phyloP scores from a whole-genome alignment of 139 green algal species.

The Picocystis salinarum region DNA sequence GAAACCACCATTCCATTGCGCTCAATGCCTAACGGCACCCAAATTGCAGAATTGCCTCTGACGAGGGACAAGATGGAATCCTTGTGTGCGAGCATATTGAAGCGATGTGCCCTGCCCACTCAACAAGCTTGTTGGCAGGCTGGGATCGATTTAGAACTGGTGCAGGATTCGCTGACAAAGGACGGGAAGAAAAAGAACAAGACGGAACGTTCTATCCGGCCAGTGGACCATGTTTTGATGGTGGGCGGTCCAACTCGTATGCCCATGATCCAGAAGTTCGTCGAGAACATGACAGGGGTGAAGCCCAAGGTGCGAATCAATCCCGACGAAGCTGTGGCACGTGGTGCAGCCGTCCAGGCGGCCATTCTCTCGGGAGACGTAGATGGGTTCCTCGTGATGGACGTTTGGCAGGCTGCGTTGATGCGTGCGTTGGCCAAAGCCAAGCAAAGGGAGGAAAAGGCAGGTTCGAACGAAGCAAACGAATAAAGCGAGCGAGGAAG shows the following conservation, averaged over 20 bases:
- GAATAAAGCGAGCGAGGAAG: too few relatives aligned
- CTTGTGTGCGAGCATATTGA: conserved; percentile 11
- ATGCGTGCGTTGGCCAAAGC: conserved; percentile 63
- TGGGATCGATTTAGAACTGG: too few relatives aligned
- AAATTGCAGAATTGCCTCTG: conserved; percentile 5
- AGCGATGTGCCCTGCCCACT: conserved; percentile 8
- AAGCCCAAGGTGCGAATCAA: conserved; percentile 94
- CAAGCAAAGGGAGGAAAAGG: too few relatives aligned
- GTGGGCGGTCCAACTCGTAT: conserved; percentile 94
- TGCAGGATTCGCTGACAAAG: background rate
- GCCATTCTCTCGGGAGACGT: too few relatives aligned
- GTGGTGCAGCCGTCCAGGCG: conserved; percentile 90
- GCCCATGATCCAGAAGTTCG: conserved; percentile 77
- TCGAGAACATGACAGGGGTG: conserved; percentile 74
- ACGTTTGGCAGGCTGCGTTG: conserved; percentile 50
- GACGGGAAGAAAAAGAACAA: background rate
- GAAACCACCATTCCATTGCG: background rate
- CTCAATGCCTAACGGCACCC: too few relatives aligned
- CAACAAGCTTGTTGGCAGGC: background rate
- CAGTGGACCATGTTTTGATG: conserved; percentile 34
- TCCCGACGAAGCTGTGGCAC: conserved; percentile 95
- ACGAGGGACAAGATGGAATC: conserved; percentile 9
- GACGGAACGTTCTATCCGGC: background rate
- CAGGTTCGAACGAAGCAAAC: too few relatives aligned
- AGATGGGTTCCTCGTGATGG: too few relatives aligned